These are phyloP conservation scores for Tetrahymena malaccensis DNA, from an alignment of 73 alveolate genomes.

Conservation along the genomic window DNA sequence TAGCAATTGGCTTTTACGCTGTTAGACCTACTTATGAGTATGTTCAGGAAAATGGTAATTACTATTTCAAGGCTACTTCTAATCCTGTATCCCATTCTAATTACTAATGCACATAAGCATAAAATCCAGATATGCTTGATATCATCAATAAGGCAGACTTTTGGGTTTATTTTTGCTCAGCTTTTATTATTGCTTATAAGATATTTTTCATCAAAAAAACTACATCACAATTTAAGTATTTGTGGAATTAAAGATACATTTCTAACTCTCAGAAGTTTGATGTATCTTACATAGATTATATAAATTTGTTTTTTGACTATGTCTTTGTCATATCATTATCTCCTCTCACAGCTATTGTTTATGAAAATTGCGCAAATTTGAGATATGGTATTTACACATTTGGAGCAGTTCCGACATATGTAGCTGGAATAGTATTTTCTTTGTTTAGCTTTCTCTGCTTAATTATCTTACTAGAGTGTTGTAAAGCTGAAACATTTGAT, in stretches of 20 bases:
- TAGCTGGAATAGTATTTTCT: background rate
- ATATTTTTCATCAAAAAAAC: background rate
- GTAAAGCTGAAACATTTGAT: background rate
- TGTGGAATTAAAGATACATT: background rate
- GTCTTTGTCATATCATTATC: background rate
- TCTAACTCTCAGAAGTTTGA: background rate
- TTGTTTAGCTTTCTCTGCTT: background rate
- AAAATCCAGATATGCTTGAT: background rate
- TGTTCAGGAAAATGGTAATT: background rate
- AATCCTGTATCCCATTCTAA: background rate
- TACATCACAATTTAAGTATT: background rate
- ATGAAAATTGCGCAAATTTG: background rate
- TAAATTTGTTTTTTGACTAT: background rate
- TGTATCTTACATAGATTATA: background rate
- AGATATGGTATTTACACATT: background rate
- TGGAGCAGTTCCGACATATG: background rate
- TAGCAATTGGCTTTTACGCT: background rate
- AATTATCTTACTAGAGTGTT: background rate
- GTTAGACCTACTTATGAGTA: background rate
- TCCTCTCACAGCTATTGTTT: background rate
- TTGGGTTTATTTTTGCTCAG: background rate
- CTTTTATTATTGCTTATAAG: background rate
- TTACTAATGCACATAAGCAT: background rate
- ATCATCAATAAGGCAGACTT: background rate
- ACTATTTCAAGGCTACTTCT: background rate